phyloP scores from a whole-genome alignment of 1,139 yeast species.

The Suhomyces anneliseae region DNA sequence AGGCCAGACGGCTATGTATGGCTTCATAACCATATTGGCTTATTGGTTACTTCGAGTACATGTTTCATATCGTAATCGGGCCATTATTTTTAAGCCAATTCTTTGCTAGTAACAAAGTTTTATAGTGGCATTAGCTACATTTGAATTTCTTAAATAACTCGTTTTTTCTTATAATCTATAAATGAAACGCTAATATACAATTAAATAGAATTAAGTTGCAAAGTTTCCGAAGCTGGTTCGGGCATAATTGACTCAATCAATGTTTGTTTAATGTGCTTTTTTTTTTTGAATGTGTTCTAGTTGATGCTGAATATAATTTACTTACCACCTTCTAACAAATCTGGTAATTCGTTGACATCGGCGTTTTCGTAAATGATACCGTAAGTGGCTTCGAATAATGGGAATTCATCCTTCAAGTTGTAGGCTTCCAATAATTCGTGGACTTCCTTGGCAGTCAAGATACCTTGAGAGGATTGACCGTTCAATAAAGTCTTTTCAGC shows the following conservation, averaged over 20 bases:
- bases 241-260: background rate
- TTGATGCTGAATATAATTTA: background rate
- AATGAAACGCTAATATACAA: constrained; percentile 9
- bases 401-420: constrained; percentile 70
- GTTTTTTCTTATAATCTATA: constrained; percentile 5
- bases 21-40: too few species aligned
- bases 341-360: constrained; percentile 63
- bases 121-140: too few species aligned
- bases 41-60: too few species aligned
- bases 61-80: too few species aligned
- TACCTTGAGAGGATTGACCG: constrained; percentile 95
- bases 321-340: constrained; percentile 47
- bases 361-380: constrained; percentile 74
- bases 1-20: too few species aligned
- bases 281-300: too few species aligned
- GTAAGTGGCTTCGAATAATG: constrained; percentile 84
- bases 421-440: constrained; percentile 72
- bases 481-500: constrained; percentile 81
- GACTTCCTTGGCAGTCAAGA: constrained; percentile 85
- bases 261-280: too few species aligned
- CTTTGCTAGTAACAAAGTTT: too few species aligned
- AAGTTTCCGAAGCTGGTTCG: background rate
- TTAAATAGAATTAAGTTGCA: background rate
- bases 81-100: too few species aligned
- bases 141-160: too few species aligned